Conservation (phyloP, 2,329 filamentous ascomycete genomes). For the Verticillium zaregamsianum region DNA sequence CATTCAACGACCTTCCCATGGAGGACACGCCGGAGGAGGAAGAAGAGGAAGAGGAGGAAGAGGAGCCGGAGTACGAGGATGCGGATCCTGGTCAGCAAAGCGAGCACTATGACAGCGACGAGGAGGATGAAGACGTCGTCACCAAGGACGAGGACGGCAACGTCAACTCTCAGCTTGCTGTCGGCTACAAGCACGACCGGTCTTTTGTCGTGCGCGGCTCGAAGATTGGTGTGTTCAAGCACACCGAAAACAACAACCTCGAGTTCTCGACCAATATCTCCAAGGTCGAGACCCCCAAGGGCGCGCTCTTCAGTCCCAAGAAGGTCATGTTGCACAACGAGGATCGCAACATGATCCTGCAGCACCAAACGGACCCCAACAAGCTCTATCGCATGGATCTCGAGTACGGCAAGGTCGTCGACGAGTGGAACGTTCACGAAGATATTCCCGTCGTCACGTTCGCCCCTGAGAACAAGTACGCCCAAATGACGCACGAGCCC, state of each 20-base stretch:
- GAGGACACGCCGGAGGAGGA: slow-evolving; percentile 60
- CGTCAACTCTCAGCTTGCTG: slow-evolving; percentile 88
- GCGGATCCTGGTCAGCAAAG: slow-evolving; percentile 62
- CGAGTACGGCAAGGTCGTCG: slow-evolving; percentile 94
- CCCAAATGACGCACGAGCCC: slow-evolving; percentile 93
- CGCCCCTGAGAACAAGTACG: slow-evolving; percentile 94
- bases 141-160: slow-evolving; percentile 70
- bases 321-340: slow-evolving; percentile 96
- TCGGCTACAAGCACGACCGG: slow-evolving; percentile 94
- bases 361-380: slow-evolving; percentile 79
- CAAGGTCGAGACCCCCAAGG: slow-evolving; percentile 84
- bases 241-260: slow-evolving; percentile 85
- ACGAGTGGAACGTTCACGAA: slow-evolving; percentile 98
- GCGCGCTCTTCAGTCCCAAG: slow-evolving; percentile 85
- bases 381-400: slow-evolving; percentile 96
- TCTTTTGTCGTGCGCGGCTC: slow-evolving; percentile 96
- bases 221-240: slow-evolving; percentile 98
- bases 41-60: slow-evolving; percentile 44
- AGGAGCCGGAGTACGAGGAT: slow-evolving; percentile 54
- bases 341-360: slow-evolving; percentile 84
- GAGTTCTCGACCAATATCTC: slow-evolving; percentile 98
- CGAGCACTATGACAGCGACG: slow-evolving; percentile 65
- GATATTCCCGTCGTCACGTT: slow-evolving; percentile 91
- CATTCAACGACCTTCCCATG: slow-evolving; percentile 92
- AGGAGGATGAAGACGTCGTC: slow-evolving; percentile 74